Evolutionary conservation across 345 rosid species (phyloP), one percentile per base, ranked within the genome.

Genomic region (Linum tenue): DNA sequence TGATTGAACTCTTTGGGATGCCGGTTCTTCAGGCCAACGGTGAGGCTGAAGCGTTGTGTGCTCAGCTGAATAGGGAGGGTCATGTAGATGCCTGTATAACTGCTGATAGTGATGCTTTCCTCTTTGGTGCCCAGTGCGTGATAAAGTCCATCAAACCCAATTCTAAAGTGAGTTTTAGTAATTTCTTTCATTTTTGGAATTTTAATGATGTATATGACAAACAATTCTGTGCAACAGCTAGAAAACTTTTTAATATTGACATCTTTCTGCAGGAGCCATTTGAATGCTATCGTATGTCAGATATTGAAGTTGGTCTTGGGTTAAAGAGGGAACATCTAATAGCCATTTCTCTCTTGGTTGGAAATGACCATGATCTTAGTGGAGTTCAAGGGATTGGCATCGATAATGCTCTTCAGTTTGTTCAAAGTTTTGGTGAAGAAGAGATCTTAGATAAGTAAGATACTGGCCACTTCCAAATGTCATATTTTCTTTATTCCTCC

Each of bases 1-100:
- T n/a, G n/a, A 85, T 92, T 60, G 72, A 86, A 67, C 73, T 90
- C 37, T 79, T 92, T 22, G 95, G 97, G 64, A 86, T 92, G 78
- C 98, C 95, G 3, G 88, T 90, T 69, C 42, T 90, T 11, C 76
- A 76, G 70, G 95, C 96, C 7, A 80, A 76, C 39, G 92, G 95
- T 38, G 99, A 94, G 80, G 99, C 97, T 74, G 97, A 94, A 77
- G 99, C 92, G 16, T 77, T 88, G 64, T 94, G 95, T 70, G 96
- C 95, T 3, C 95, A 88, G 76, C 71, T 94, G 68, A 94, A 90
- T 67, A 65, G 59, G 10, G 77, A 83, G 71, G 97, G 97, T 55
- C 70, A 58, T 73, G 99, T 94, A 2, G 90, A 85, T 81, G 95
- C 96, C 62, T 94, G 99, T 79, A 83, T 94, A 63, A 90, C 97